A percentile compares a stretch with the other conserved stretches of the same genome.
Conservation (phyloP, 2,329 filamentous ascomycete genomes). For the Mycosphaerelloides madeirae region DNA sequence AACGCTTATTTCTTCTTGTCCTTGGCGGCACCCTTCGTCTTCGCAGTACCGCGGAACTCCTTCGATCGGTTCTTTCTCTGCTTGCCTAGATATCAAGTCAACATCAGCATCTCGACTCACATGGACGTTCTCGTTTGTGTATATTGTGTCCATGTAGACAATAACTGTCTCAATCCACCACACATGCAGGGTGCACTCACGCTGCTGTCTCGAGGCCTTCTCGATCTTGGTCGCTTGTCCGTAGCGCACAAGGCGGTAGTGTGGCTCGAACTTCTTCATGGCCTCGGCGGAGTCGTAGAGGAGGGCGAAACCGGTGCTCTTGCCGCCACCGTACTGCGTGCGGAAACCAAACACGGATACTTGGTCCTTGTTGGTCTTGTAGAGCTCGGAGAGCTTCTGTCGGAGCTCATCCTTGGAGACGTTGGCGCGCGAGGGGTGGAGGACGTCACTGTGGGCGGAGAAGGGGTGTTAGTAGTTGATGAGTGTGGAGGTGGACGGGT, state of each 20-base stretch:
- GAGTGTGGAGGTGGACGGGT: slow-evolving; percentile 4
- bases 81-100: slow-evolving; percentile 67
- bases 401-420: slow-evolving; percentile 99
- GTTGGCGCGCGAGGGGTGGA: slow-evolving; percentile 97
- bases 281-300: slow-evolving; percentile 98
- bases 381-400: slow-evolving; percentile 86
- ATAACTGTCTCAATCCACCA: slow-evolving; percentile 6
- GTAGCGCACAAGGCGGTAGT: slow-evolving; percentile 93
- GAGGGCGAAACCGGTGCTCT: slow-evolving; percentile 97
- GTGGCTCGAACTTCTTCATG: slow-evolving; percentile 99
- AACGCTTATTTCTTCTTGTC: slow-evolving; percentile 66
- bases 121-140: neutral
- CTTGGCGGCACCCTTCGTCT: slow-evolving; percentile 91
- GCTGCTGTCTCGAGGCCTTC: slow-evolving; percentile 97
- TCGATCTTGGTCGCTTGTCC: slow-evolving; percentile 91
- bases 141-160: slow-evolving; percentile 3
- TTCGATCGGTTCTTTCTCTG: slow-evolving; percentile 99
- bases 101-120: slow-evolving; percentile 16
- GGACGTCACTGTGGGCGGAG: slow-evolving; percentile 72
- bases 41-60: slow-evolving; percentile 95
- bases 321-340: slow-evolving; percentile 99
- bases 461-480: slow-evolving; percentile 19
- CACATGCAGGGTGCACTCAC: slow-evolving; percentile 59
- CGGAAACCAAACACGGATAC: slow-evolving; percentile 97
- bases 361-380: slow-evolving; percentile 98